Conservation (phyloP, 768 basidiomycete genomes). For the Suillus hirtellus region DNA sequence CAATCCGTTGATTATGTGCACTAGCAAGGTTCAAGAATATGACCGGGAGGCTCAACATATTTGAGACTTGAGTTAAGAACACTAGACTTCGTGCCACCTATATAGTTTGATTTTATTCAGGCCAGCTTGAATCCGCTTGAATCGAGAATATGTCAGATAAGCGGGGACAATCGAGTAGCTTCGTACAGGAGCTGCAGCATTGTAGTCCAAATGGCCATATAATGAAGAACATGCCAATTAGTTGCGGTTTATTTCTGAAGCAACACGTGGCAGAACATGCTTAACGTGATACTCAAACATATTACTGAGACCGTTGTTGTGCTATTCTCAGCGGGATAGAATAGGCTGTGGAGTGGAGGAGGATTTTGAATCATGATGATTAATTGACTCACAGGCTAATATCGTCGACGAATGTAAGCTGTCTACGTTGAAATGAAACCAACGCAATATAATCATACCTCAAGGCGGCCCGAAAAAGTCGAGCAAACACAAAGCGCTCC, state of each 20-base stretch:
- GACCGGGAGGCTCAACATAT: too few relatives aligned
- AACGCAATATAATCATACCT: not conserved
- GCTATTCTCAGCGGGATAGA: conserved; percentile 27
- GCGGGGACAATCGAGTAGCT: conserved; percentile 32
- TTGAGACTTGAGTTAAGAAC: too few relatives aligned
- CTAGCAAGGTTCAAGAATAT: not conserved
- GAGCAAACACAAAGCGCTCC: too few relatives aligned
- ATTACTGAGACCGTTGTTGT: conserved; percentile 26
- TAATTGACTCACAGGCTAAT: conserved; percentile 28
- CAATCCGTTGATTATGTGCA: not conserved
- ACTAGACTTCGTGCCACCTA: not conserved
- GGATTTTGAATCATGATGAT: conserved; percentile 21
- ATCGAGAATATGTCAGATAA: conserved; percentile 17
- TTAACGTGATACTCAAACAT: conserved; percentile 12
- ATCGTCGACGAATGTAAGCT: not conserved
- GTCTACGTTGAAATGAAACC: too few relatives aligned
- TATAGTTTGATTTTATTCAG: not conserved
- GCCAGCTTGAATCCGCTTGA: not conserved
- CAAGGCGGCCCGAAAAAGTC: not conserved
- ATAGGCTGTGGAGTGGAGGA: conserved; percentile 40
- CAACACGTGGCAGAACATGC: too few relatives aligned
- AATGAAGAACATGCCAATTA: conserved; percentile 28
- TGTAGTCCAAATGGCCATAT: conserved; percentile 36
- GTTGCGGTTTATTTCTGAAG: conserved; percentile 27
- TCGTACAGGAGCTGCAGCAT: conserved; percentile 11